Evolutionary conservation across 2,329 filamentous ascomycete genomes (phyloP).

Genomic region (Apiospora marii): DNA sequence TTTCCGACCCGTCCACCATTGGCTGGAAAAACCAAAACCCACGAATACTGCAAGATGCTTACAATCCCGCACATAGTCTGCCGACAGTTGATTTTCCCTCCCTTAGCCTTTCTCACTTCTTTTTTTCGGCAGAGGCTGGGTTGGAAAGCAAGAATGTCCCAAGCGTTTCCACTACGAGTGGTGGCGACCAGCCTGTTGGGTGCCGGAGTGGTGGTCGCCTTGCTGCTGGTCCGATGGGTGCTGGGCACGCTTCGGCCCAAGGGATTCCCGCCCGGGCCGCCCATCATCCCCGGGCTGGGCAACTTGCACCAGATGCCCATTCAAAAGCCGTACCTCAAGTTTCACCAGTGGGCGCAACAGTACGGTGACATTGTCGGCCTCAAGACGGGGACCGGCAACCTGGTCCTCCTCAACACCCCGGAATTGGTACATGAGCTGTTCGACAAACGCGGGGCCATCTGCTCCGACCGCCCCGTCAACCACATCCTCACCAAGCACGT

Average conservation of each 20-base stretch:
- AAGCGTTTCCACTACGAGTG: background rate
- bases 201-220: background rate
- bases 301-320: constrained; percentile 26
- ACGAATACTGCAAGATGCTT: too few species aligned
- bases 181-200: background rate
- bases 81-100: too few species aligned
- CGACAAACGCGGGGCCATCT: constrained; percentile 25
- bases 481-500: constrained; percentile 26
- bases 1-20: too few species aligned
- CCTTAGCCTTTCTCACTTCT: too few species aligned
- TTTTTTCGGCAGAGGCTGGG: too few species aligned
- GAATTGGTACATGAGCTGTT: constrained; percentile 22
- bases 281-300: constrained; percentile 24
- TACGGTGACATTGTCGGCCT: constrained; percentile 25
- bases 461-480: constrained; percentile 24
- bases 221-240: constrained; percentile 15
- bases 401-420: constrained; percentile 24
- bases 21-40: too few species aligned
- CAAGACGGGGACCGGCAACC: constrained; percentile 23
- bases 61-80: too few species aligned
- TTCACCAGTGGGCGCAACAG: constrained; percentile 22
- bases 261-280: constrained; percentile 24
- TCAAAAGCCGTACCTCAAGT: constrained; percentile 22
- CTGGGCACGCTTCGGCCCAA: constrained; percentile 20
- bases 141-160: background rate